phyloP scores from a whole-genome alignment of 2,329 filamentous ascomycete genomes.

The Colletotrichum paranaense region DNA sequence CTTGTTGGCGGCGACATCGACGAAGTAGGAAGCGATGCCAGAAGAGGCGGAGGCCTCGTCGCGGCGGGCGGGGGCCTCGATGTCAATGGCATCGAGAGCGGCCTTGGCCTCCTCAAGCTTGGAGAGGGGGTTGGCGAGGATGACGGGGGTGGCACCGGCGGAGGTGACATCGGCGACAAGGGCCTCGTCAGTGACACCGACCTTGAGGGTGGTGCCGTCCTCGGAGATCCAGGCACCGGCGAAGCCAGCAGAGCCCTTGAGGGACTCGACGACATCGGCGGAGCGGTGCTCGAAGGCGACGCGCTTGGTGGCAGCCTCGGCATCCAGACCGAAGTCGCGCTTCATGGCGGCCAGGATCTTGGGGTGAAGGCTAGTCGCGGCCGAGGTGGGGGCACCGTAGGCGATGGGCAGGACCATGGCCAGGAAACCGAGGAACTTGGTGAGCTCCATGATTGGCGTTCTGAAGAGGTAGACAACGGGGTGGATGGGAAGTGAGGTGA shows the following conservation, averaged over 20 bases:
- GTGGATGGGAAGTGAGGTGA: conserved; percentile 17
- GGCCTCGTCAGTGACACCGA: conserved; percentile 50
- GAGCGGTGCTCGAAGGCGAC: conserved; percentile 50
- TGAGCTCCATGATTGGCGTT: conserved; percentile 49
- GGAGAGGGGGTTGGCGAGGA: conserved; percentile 48
- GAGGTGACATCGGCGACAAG: conserved; percentile 47
- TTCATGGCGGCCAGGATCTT: conserved; percentile 55
- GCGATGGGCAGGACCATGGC: conserved; percentile 51
- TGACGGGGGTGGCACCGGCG: conserved; percentile 48
- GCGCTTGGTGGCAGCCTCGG: conserved; percentile 50
- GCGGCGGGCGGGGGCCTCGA: conserved; percentile 40
- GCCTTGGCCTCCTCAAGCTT: conserved; percentile 54
- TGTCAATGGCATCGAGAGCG: conserved; percentile 54
- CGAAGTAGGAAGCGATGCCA: conserved; percentile 51
- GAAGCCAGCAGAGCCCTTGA: conserved; percentile 47
- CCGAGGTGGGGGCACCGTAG: conserved; percentile 51
- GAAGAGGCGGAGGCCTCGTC: conserved; percentile 40
- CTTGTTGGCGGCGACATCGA: conserved; percentile 53
- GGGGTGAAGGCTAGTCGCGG: conserved; percentile 50
- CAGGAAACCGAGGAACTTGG: conserved; percentile 50
- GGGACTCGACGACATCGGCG: conserved; percentile 49
- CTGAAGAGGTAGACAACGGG: conserved; percentile 36
- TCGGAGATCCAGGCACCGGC: conserved; percentile 51
- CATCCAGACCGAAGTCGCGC: conserved; percentile 53
- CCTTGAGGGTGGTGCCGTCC: conserved; percentile 47